Evolutionary conservation across 306 rosid species (phyloP).

Genomic region (Gastrolobium villosum): DNA sequence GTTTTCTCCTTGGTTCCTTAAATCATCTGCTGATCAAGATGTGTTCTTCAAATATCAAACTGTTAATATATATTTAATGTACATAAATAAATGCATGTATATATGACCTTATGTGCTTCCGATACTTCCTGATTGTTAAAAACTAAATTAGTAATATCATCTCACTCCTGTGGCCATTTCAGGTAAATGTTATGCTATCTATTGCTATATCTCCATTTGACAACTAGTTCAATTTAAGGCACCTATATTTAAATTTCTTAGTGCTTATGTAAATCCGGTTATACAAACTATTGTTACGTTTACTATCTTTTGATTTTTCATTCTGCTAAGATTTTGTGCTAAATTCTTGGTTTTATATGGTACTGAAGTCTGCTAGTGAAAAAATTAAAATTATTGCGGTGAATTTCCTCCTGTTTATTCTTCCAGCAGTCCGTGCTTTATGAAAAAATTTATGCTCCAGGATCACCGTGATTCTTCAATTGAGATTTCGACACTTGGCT

Average conservation of each 20-base stretch:
- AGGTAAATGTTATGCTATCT: not conserved
- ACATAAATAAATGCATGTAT: conserved; percentile 47
- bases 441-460: too few species aligned
- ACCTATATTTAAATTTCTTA: not conserved
- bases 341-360: not conserved
- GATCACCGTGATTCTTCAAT: too few species aligned
- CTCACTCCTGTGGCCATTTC: conserved; percentile 30
- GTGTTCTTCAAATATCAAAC: conserved; percentile 32
- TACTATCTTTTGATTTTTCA: not conserved
- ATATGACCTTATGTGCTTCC: conserved; percentile 15
- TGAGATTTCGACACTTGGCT: too few species aligned
- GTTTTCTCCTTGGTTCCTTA: conserved; percentile 45
- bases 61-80: conserved; percentile 46
- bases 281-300: not conserved
- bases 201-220: conserved; percentile 25
- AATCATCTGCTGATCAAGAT: conserved; percentile 33
- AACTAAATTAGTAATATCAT: conserved; percentile 24
- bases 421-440: not conserved
- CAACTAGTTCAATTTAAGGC: not conserved
- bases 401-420: not conserved
- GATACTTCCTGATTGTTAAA: conserved; percentile 37
- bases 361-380: not conserved
- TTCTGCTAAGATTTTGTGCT: not conserved
- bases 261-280: not conserved
- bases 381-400: not conserved